Percentiles rank a stretch among this genome's conserved stretches.
Conservation (phyloP, 129 eudicot genomes). For the Logfia minima region DNA sequence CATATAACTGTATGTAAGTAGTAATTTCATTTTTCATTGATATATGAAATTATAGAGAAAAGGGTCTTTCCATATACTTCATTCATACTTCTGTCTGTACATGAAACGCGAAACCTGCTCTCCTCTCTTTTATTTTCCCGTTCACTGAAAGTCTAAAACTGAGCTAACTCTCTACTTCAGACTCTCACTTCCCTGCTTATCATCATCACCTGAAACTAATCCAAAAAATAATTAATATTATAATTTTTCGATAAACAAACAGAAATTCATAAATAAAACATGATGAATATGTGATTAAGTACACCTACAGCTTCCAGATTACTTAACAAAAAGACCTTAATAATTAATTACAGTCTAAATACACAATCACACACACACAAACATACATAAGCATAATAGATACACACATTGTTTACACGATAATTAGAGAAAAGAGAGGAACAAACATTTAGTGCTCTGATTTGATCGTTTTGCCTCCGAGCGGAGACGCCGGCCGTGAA, state of each 20-base stretch:
- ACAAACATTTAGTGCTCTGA: conserved; percentile 27
- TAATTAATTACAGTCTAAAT: background rate
- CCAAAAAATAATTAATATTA: background rate
- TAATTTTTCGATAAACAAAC: background rate
- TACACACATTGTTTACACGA: conserved; percentile 27
- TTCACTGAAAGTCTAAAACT: background rate
- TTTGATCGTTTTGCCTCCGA: conserved; percentile 40
- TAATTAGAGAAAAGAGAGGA: background rate
- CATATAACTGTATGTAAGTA: background rate
- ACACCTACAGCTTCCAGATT: background rate
- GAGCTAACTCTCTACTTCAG: conserved; percentile 15
- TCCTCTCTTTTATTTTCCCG: conserved; percentile 8
- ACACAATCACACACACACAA: background rate
- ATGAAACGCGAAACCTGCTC: conserved; percentile 8
- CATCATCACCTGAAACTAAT: conserved; percentile 2
- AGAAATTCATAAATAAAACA: background rate
- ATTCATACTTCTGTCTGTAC: conserved; percentile 17
- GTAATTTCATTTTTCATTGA: background rate
- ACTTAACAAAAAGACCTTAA: background rate
- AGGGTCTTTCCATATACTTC: conserved; percentile 16
- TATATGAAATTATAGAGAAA: conserved; percentile 8
- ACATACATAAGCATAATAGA: background rate
- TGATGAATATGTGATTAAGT: background rate
- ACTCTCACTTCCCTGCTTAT: background rate
- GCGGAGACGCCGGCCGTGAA: conserved; percentile 61